These are phyloP conservation scores for Pestalotiopsis sp. DNA, from an alignment of 2,329 filamentous ascomycete genomes.

Conservation along the genomic window DNA sequence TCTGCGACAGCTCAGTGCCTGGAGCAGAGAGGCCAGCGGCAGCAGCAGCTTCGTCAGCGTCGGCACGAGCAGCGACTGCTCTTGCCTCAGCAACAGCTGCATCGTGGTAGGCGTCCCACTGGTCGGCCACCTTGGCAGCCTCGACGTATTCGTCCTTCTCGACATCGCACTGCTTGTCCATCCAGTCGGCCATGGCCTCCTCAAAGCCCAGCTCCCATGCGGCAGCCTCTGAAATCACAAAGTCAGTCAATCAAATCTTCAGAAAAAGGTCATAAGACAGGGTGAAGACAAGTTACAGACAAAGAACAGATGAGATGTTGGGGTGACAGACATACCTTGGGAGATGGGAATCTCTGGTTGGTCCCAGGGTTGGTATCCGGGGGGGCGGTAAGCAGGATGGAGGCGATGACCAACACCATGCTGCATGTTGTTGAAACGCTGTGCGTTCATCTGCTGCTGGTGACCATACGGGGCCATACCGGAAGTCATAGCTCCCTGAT, in stretches of 20 bases:
- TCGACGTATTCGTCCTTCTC: not conserved
- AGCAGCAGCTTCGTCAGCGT: not conserved
- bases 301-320: no score
- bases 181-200: conserved; percentile 4
- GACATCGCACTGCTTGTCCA: not conserved
- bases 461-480: not conserved
- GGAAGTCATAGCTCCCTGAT: not conserved
- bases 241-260: no score
- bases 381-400: no score
- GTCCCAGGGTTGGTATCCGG: no score
- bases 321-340: no score
- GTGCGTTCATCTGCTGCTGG: not conserved
- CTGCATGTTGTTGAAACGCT: not conserved
- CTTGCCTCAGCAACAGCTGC: not conserved
- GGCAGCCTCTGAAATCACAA: not conserved
- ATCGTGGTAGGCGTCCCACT: not conserved
- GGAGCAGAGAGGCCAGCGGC: conserved; percentile 42
- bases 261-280: no score
- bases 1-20: conserved; percentile 62
- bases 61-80: not conserved
- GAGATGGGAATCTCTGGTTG: no score
- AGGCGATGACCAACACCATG: not conserved
- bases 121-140: no score
- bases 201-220: not conserved
- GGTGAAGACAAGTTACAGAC: no score